Evolutionary conservation across 805 yeast species (phyloP).

Genomic region (Candida pseudoglaebosa): DNA sequence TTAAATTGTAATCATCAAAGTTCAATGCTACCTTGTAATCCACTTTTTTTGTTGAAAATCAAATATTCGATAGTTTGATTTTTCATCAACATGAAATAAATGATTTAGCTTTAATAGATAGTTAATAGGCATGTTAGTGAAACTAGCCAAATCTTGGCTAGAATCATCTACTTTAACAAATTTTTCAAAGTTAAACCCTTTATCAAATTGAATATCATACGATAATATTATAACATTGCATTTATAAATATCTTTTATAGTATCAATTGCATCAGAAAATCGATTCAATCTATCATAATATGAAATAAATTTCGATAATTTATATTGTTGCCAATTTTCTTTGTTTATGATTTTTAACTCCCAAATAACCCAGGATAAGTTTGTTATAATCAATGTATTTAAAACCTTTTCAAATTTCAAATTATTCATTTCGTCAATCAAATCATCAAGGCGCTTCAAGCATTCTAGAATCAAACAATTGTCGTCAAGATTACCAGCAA

Average conservation of each 20-base stretch:
- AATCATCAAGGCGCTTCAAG: not conserved
- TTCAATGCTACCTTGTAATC: not conserved
- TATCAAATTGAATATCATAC: constrained; percentile 23
- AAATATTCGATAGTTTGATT: not conserved
- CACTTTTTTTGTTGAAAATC: constrained; percentile 7
- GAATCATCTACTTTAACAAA: not conserved
- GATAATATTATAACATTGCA: constrained; percentile 28
- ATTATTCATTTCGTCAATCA: not conserved
- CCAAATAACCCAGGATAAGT: constrained; percentile 35
- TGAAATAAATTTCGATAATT: constrained; percentile 7
- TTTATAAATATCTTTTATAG: constrained; percentile 14
- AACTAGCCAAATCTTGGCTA: not conserved
- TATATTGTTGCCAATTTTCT: constrained; percentile 7
- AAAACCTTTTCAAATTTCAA: not conserved
- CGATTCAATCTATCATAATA: constrained; percentile 12
- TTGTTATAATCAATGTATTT: constrained; percentile 7
- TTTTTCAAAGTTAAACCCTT: constrained; percentile 20
- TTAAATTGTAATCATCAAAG: no score
- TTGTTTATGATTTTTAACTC: constrained; percentile 15
- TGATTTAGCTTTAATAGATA: constrained; percentile 10
- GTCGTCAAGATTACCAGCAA: not conserved
- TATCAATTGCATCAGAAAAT: constrained; percentile 10
- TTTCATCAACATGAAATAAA: constrained; percentile 11
- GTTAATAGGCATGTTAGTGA: constrained; percentile 9
- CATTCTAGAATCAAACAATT: constrained; percentile 3